Evolutionary conservation across 495 filamentous ascomycete species (phyloP).

Genomic region (Tuber borchii): DNA sequence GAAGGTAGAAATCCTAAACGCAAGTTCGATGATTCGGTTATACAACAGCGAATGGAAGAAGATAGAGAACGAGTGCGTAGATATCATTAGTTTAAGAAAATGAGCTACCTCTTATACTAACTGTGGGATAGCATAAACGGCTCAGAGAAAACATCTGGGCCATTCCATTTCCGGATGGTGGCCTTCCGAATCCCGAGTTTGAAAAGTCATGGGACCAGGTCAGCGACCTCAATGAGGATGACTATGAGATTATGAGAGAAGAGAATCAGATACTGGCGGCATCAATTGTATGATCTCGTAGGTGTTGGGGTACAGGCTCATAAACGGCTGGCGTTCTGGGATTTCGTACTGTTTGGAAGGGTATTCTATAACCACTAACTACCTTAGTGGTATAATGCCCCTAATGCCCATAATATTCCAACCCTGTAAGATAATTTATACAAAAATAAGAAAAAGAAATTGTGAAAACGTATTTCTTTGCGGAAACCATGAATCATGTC

Average conservation of each 20-base stretch:
- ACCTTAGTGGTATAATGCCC: background rate
- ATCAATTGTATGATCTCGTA: conserved; percentile 22
- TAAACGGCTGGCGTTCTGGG: background rate
- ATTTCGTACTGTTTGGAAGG: background rate
- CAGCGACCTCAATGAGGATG: conserved; percentile 78
- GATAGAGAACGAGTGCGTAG: conserved; percentile 65
- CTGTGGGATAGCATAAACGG: conserved; percentile 60
- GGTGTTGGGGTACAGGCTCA: background rate
- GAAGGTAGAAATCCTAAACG: conserved; percentile 39
- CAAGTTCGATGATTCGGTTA: conserved; percentile 72
- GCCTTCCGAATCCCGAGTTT: conserved; percentile 57
- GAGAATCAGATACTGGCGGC: conserved; percentile 51
- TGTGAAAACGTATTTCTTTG: background rate
- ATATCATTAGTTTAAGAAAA: background rate
- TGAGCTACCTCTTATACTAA: background rate
- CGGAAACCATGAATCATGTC: background rate
- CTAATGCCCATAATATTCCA: background rate
- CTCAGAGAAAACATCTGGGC: conserved; percentile 86
- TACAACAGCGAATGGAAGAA: conserved; percentile 94
- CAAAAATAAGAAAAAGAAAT: background rate
- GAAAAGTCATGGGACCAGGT: conserved; percentile 71
- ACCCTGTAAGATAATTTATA: background rate
- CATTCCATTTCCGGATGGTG: conserved; percentile 48
- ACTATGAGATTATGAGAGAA: conserved; percentile 63
- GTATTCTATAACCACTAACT: background rate